phyloP scores from a whole-genome alignment of 441 rosid species.

The Pelargonium citronellum region DNA sequence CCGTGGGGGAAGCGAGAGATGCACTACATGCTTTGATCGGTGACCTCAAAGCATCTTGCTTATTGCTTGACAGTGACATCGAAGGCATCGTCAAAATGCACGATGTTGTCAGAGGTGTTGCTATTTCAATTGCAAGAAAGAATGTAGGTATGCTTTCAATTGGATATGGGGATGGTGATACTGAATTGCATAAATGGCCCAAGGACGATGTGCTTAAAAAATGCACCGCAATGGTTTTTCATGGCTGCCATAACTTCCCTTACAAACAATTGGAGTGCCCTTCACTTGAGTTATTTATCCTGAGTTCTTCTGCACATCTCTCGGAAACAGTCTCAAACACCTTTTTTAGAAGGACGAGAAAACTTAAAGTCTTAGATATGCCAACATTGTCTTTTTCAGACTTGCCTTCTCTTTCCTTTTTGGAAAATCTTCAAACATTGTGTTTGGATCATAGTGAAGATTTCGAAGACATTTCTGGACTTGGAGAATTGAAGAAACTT shows the following conservation, averaged over 20 bases:
- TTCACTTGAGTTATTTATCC: not conserved
- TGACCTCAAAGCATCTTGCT: slow-evolving; percentile 24
- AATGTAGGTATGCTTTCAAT: not conserved
- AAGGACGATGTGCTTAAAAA: not conserved
- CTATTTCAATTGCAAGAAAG: slow-evolving; percentile 20
- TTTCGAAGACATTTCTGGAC: slow-evolving; percentile 1
- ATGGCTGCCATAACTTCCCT: not conserved
- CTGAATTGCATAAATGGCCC: not conserved
- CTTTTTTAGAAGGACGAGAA: slow-evolving; percentile 7
- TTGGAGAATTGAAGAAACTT: slow-evolving; percentile 15
- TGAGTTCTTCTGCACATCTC: too few relatives aligned
- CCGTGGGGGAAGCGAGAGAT: slow-evolving; percentile 23
- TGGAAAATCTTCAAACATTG: slow-evolving; percentile 15
- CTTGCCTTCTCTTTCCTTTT: slow-evolving; percentile 19
- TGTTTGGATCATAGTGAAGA: not conserved
- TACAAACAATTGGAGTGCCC: not conserved
- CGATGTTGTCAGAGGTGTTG: slow-evolving; percentile 27
- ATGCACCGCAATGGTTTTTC: not conserved
- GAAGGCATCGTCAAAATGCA: slow-evolving; percentile 21
- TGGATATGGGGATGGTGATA: not conserved
- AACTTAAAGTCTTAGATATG: slow-evolving; percentile 19
- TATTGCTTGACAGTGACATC: slow-evolving; percentile 19
- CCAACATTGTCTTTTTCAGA: not conserved
- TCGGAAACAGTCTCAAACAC: not conserved
- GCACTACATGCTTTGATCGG: slow-evolving; percentile 14